These are phyloP conservation scores for Cicer judaicum DNA, from an alignment of 306 rosid genomes.

Conservation along the genomic window DNA sequence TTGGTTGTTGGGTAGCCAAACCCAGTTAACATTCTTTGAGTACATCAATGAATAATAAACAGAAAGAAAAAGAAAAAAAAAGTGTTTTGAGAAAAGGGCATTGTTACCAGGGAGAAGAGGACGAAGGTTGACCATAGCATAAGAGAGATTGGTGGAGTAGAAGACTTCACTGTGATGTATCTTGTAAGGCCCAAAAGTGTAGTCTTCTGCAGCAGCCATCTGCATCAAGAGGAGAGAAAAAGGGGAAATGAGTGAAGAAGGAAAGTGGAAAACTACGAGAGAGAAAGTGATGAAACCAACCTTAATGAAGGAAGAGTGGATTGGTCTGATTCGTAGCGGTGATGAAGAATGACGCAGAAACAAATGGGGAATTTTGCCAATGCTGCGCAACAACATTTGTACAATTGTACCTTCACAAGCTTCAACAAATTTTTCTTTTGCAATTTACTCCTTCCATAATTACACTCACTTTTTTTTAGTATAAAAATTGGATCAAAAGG, in stretches of 20 bases:
- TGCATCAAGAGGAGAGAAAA: conserved; percentile 23
- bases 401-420: conserved; percentile 36
- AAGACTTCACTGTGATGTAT: conserved; percentile 78
- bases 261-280: neutral
- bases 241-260: neutral
- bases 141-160: conserved; percentile 71
- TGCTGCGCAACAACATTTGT: conserved; percentile 43
- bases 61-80: neutral
- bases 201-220: conserved; percentile 56
- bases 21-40: neutral
- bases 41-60: neutral
- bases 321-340: conserved; percentile 39
- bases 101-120: conserved; percentile 85
- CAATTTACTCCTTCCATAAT: too few relatives aligned
- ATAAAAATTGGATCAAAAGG: too few relatives aligned
- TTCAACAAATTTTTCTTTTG: neutral
- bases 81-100: conserved; percentile 4
- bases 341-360: conserved; percentile 39
- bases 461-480: too few relatives aligned
- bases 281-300: conserved; percentile 37
- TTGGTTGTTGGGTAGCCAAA: neutral
- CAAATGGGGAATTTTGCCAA: conserved; percentile 37
- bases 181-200: conserved; percentile 58
- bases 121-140: conserved; percentile 87
- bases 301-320: conserved; percentile 48